Evolutionary conservation across 208 protist species (phyloP).

Genomic region (Herpetomonas samuelpessoai): DNA sequence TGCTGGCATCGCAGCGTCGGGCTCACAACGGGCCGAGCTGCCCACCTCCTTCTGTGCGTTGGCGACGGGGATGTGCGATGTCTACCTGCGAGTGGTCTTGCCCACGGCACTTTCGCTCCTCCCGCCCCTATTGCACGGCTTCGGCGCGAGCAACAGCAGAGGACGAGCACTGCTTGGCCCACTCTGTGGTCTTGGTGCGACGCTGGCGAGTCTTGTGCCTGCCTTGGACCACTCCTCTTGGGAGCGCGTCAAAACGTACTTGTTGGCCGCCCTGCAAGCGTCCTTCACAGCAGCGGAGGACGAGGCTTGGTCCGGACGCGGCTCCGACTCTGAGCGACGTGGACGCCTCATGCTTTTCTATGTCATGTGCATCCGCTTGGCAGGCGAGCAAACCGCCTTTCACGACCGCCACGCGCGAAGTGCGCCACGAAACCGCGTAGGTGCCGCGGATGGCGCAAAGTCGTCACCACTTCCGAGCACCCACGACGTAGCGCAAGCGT

Average conservation of each 20-base stretch:
- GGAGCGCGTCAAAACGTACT: constrained; percentile 19
- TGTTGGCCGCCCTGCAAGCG: constrained; percentile 14
- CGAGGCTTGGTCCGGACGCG: background rate
- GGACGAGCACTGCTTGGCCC: constrained; percentile 3
- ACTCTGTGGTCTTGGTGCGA: constrained; percentile 37
- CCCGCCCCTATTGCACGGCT: constrained; percentile 9
- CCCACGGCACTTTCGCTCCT: constrained; percentile 36
- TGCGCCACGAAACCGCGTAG: background rate
- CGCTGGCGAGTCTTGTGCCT: constrained; percentile 40
- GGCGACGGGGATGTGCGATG: constrained; percentile 12
- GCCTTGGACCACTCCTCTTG: constrained; percentile 32
- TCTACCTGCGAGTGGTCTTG: constrained; percentile 39
- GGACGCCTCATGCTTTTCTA: constrained; percentile 31
- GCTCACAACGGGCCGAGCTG: background rate
- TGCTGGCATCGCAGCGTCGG: background rate
- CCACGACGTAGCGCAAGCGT: too few relatives aligned
- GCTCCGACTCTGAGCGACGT: constrained; percentile 2
- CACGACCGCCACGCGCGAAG: background rate
- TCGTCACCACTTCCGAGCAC: too few relatives aligned
- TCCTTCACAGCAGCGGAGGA: background rate
- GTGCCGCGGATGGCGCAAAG: too few relatives aligned
- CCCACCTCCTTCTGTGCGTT: background rate
- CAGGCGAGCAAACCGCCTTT: constrained; percentile 14
- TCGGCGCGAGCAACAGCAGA: too few relatives aligned
- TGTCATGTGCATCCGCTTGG: constrained; percentile 26